Percentiles rank a stretch among this genome's conserved stretches.
These are phyloP conservation scores for Letharia columbiana DNA, from an alignment of 495 filamentous ascomycete species.

Conservation along the genomic window DNA sequence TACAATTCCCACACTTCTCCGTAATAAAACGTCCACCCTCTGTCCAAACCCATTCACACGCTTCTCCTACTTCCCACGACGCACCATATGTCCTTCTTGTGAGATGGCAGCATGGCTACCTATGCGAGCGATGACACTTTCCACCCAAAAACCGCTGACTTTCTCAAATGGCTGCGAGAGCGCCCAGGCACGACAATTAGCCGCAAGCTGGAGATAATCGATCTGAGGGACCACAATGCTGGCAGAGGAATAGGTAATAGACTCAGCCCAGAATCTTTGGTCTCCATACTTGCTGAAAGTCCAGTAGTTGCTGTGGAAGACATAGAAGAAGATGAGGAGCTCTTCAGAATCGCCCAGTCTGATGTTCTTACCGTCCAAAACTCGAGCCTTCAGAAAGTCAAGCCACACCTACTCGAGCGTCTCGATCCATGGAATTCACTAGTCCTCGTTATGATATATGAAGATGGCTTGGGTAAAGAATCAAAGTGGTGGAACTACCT, in stretches of 20 bases:
- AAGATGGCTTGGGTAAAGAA: conserved; percentile 50
- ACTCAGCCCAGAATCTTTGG: conserved; percentile 6
- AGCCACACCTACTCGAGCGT: conserved; percentile 36
- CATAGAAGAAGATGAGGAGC: conserved; percentile 53
- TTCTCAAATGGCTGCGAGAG: conserved; percentile 47
- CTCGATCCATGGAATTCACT: conserved; percentile 52
- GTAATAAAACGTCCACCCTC: neutral
- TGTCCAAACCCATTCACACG: neutral
- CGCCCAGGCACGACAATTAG: conserved; percentile 45
- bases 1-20: neutral
- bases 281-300: conserved; percentile 6
- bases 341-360: conserved; percentile 55
- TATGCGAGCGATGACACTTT: conserved; percentile 30
- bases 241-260: conserved; percentile 51
- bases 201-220: conserved; percentile 46
- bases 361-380: conserved; percentile 46
- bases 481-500: conserved; percentile 78
- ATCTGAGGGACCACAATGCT: conserved; percentile 42
- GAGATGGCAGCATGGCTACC: conserved; percentile 14
- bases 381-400: conserved; percentile 39
- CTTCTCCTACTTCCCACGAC: neutral
- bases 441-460: conserved; percentile 74
- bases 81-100: neutral
- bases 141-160: conserved; percentile 40
- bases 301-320: conserved; percentile 46